These are phyloP conservation scores for Zea luxurians DNA, from an alignment of 176 grass and related monocot species.

Conservation along the genomic window DNA sequence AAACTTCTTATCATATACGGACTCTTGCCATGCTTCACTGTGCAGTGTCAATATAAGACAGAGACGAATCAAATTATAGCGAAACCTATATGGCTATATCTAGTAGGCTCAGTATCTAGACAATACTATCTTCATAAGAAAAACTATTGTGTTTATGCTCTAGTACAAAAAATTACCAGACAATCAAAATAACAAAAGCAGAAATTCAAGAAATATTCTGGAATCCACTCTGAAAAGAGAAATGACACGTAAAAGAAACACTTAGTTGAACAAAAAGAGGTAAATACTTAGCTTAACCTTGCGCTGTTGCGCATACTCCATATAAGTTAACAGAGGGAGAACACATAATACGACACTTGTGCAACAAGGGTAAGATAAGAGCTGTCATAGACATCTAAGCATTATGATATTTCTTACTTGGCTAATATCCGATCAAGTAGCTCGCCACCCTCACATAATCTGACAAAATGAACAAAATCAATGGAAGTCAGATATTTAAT, in stretches of 20 bases:
- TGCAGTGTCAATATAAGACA: not conserved
- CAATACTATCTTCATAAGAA: not conserved
- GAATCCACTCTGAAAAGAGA: not conserved
- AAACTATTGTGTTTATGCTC: not conserved
- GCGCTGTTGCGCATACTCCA: not conserved
- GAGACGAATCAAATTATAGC: conserved; percentile 11
- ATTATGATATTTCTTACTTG: conserved; percentile 52
- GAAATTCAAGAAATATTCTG: not conserved
- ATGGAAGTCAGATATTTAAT: conserved; percentile 15
- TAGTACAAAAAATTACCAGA: not conserved
- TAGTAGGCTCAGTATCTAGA: not conserved
- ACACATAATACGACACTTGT: not conserved
- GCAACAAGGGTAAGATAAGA: conserved; percentile 1
- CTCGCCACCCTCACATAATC: conserved; percentile 87
- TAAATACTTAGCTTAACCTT: conserved; percentile 4
- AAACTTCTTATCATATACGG: not conserved
- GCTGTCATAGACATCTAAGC: conserved; percentile 4
- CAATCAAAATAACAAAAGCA: conserved; percentile 6
- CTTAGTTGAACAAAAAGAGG: not conserved
- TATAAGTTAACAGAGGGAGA: conserved; percentile 18
- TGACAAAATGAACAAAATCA: conserved; percentile 39
- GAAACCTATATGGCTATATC: not conserved
- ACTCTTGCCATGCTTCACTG: not conserved
- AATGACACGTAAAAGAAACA: not conserved
- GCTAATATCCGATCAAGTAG: conserved; percentile 90